Percentiles rank a stretch among this genome's conserved stretches.
These are phyloP conservation scores for Cyberlindnera mycetangii DNA, from an alignment of 805 yeast genomes.

Conservation along the genomic window DNA sequence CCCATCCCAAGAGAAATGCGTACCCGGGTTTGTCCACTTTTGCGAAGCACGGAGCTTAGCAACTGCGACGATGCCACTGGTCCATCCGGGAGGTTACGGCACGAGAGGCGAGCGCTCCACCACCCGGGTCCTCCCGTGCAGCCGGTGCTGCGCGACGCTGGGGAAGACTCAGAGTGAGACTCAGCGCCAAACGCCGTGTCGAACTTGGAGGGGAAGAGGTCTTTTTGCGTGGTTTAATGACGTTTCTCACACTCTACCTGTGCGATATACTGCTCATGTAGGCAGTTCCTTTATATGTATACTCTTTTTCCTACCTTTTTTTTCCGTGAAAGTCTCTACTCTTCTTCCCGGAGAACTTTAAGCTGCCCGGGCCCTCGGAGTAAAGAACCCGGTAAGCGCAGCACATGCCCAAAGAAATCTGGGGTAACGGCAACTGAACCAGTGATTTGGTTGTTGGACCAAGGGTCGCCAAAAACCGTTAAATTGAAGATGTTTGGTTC, in stretches of 20 bases:
- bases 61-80: background rate
- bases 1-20: too few relatives aligned
- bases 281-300: too few relatives aligned
- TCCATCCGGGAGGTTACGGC: background rate
- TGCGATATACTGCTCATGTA: background rate
- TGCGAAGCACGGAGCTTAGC: background rate
- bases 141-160: background rate
- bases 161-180: background rate
- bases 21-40: background rate
- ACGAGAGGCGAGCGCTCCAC: background rate
- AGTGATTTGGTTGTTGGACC: background rate
- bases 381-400: conserved; percentile 10
- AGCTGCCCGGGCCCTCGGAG: conserved; percentile 15
- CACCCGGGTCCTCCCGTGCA: conserved; percentile 1
- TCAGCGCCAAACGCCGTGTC: background rate
- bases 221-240: too few relatives aligned
- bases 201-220: too few relatives aligned
- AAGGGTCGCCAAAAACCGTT: too few relatives aligned
- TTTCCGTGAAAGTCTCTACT: too few relatives aligned
- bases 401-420: conserved; percentile 10
- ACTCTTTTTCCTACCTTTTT: too few relatives aligned
- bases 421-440: conserved; percentile 15
- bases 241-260: background rate
- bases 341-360: background rate
- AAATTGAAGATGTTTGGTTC: too few relatives aligned